phyloP scores from a whole-genome alignment of 108 stramenopile species.

The Skeletonema costatum region DNA sequence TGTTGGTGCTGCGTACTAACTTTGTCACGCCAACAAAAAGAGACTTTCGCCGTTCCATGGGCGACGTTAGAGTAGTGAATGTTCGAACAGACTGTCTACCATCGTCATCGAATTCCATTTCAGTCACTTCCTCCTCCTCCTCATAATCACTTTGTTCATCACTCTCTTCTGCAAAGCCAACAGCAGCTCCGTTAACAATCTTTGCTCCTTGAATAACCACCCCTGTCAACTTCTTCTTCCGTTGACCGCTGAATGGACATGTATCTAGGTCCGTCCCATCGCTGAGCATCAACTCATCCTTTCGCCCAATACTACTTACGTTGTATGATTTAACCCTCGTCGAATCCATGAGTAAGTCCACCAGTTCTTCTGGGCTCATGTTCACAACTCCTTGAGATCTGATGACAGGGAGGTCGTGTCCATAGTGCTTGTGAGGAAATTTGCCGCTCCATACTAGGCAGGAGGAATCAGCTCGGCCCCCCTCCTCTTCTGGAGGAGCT shows the following conservation, averaged over 20 bases:
- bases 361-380: slow-evolving; percentile 57
- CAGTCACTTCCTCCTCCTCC: slow-evolving; percentile 18
- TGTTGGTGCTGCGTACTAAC: slow-evolving; percentile 61
- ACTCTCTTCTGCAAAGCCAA: slow-evolving; percentile 30
- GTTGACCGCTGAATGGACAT: slow-evolving; percentile 44
- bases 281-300: slow-evolving; percentile 62
- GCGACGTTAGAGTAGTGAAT: neutral
- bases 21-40: slow-evolving; percentile 66
- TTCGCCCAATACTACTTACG: slow-evolving; percentile 70
- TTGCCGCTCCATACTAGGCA: slow-evolving; percentile 68
- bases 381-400: slow-evolving; percentile 63
- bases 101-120: slow-evolving; percentile 22
- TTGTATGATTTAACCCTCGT: slow-evolving; percentile 78
- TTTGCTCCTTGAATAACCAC: slow-evolving; percentile 41
- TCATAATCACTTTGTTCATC: slow-evolving; percentile 32
- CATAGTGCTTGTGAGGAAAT: slow-evolving; percentile 68
- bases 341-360: slow-evolving; percentile 76
- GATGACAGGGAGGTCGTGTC: slow-evolving; percentile 72
- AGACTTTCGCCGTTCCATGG: slow-evolving; percentile 48
- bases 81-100: slow-evolving; percentile 22
- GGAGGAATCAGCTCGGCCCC: slow-evolving; percentile 27
- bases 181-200: slow-evolving; percentile 39
- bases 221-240: slow-evolving; percentile 48
- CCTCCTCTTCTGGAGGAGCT: slow-evolving; percentile 39
- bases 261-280: slow-evolving; percentile 48